Conservation (phyloP, 1,284 basidiomycete species). For the Puccinia polysora region DNA sequence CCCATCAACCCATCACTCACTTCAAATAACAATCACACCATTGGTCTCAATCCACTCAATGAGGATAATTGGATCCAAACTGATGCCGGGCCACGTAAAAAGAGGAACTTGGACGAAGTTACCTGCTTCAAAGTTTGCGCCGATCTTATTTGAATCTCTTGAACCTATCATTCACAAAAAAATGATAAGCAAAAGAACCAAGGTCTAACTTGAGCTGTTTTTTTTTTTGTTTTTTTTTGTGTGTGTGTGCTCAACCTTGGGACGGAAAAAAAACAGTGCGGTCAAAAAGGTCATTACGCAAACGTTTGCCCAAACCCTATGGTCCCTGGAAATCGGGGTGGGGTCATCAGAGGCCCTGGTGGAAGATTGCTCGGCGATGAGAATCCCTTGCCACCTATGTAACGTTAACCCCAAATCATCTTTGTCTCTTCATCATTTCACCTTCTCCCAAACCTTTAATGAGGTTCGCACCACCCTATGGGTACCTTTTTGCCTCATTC, state of each 20-base stretch:
- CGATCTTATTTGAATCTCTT: too few relatives aligned
- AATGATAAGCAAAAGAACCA: too few relatives aligned
- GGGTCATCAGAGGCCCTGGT: slow-evolving; percentile 54
- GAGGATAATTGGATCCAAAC: slow-evolving; percentile 47
- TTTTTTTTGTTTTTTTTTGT: slow-evolving; percentile 1
- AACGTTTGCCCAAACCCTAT: slow-evolving; percentile 82
- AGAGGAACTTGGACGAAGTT: slow-evolving; percentile 76
- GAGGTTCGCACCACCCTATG: too few relatives aligned
- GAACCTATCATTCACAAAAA: background rate
- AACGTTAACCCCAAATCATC: too few relatives aligned
- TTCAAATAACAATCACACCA: background rate
- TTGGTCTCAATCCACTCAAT: slow-evolving; percentile 3
- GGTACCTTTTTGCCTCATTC: too few relatives aligned
- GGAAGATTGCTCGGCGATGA: slow-evolving; percentile 38
- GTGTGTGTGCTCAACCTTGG: too few relatives aligned
- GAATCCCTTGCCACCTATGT: slow-evolving; percentile 12
- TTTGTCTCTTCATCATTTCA: too few relatives aligned
- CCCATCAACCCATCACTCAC: background rate
- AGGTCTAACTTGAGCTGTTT: too few relatives aligned
- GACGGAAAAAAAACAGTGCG: slow-evolving; percentile 68
- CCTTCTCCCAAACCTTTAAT: too few relatives aligned
- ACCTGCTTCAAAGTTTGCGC: slow-evolving; percentile 75
- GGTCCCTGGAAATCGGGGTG: slow-evolving; percentile 72
- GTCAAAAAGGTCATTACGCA: slow-evolving; percentile 88
- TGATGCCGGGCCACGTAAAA: slow-evolving; percentile 52